Base-by-base conservation (phyloP, 345 rosid genomes). In the Linum usitatissimum region DNA sequence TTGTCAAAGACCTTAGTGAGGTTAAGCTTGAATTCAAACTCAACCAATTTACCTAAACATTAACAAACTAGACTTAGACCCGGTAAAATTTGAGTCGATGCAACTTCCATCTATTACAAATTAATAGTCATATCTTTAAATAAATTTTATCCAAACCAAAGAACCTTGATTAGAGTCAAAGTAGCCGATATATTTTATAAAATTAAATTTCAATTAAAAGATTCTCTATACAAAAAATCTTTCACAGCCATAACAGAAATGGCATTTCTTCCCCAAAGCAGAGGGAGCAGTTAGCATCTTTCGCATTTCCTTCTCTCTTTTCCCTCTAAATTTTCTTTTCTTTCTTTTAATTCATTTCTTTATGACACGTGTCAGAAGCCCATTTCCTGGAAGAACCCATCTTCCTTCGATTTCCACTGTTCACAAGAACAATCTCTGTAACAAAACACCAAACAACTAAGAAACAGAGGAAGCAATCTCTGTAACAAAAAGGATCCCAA, bases 281-380 rank as follows among this genome's bases (percentile, higher is more conserved):
- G 18, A 40, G 38, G 69, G 75, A 74, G 84, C 73, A 69, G 84
- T 78, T 84, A 64, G 74, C 63, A 55, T 54, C 18, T 60, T 36
- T 39, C 36, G 28, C 31, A 21, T 57, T 42, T 4, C 53, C 66
- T 55, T 51, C 38, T 48, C 69, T 51, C 55, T 56, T 30, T 8
- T 6, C 9, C 5, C 21, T 18, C 28, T 23, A 23, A 23, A 23
- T 51, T 42, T 38, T 28, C 21, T 40, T 36, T 23, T 36, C 57
- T 34, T 59, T 64, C 65, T 15, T 5, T 5, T 59, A 34, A 4
- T 63, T 57, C 28, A 20, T 53, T 59, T 67, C 2, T 14, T 34
- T n/a, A 10, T 64, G 75, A 83, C 85, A 82, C 54, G 78, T 80
- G 85, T 75, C 82, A 65, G 66, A 62, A 60, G 65, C 74, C 68